Conservation (phyloP, 176 grass and related monocot species). For the Paspalum vaginatum region DNA sequence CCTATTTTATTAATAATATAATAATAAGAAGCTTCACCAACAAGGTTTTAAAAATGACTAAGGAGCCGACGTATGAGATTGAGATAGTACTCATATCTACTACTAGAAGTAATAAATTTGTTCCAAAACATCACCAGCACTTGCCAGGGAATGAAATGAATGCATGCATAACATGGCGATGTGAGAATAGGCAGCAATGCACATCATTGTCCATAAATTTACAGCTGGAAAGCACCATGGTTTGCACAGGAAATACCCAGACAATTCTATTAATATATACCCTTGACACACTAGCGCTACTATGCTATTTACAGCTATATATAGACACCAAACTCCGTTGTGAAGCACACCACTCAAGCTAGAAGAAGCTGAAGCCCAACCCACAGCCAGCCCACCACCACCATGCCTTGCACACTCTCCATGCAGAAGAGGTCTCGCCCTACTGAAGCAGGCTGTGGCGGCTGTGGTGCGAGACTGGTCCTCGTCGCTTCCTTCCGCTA, state of each 20-base stretch:
- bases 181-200: background rate
- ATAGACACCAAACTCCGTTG: background rate
- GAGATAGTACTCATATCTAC: too few species aligned
- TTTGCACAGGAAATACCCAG: background rate
- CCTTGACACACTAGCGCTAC: background rate
- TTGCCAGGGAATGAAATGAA: background rate
- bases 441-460: background rate
- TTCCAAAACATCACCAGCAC: too few species aligned
- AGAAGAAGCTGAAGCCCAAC: background rate
- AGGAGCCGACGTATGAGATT: too few species aligned
- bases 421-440: background rate
- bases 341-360: background rate
- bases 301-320: background rate
- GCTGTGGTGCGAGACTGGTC: background rate
- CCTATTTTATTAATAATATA: too few species aligned
- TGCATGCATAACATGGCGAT: background rate
- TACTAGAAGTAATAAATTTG: too few species aligned
- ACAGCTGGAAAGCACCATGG: background rate
- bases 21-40: too few species aligned
- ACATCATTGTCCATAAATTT: background rate
- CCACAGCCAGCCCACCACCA: background rate
- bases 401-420: background rate
- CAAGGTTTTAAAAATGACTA: too few species aligned
- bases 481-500: background rate
- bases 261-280: background rate